phyloP scores from a whole-genome alignment of 2,329 filamentous ascomycete species.

The Juglanconis sp. region DNA sequence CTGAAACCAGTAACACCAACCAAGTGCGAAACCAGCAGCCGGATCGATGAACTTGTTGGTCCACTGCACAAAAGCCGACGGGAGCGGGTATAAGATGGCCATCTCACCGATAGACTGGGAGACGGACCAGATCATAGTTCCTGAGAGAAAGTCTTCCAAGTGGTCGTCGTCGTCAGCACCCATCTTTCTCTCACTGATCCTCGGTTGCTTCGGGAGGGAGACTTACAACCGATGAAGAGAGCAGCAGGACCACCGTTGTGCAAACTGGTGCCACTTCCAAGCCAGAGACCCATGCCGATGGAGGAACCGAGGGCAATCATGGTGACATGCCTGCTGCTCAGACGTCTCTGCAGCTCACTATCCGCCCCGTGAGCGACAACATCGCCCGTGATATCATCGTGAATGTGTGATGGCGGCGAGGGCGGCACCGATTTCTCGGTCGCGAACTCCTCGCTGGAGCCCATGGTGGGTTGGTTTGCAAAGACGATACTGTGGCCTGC shows the following conservation, averaged over 20 bases:
- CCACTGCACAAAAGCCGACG: conserved; percentile 45
- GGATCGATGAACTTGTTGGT: conserved; percentile 41
- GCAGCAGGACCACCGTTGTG: conserved; percentile 39
- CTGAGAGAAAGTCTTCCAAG: conserved; percentile 32
- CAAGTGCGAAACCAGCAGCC: conserved; percentile 41
- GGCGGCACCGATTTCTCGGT: conserved; percentile 11
- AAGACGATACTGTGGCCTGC: no score
- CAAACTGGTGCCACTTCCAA: conserved; percentile 41
- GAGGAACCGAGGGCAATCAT: conserved; percentile 49
- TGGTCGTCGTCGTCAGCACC: background rate
- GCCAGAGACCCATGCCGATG: conserved; percentile 46
- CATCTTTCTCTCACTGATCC: background rate
- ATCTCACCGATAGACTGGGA: conserved; percentile 44
- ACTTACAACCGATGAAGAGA: conserved; percentile 41
- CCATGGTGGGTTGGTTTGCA: conserved; percentile 3
- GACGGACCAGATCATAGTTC: conserved; percentile 44
- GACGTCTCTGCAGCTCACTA: conserved; percentile 32
- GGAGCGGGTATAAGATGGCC: conserved; percentile 43
- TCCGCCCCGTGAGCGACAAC: conserved; percentile 17
- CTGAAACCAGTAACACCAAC: conserved; percentile 46
- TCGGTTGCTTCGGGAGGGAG: background rate
- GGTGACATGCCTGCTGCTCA: conserved; percentile 47
- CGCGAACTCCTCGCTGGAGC: conserved; percentile 13
- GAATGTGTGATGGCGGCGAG: background rate
- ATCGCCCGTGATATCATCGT: background rate